A percentile compares a stretch with the other conserved stretches of the same genome.
phyloP scores from a whole-genome alignment of 2,329 filamentous ascomycete species.

The Elsinoe fawcettii region DNA sequence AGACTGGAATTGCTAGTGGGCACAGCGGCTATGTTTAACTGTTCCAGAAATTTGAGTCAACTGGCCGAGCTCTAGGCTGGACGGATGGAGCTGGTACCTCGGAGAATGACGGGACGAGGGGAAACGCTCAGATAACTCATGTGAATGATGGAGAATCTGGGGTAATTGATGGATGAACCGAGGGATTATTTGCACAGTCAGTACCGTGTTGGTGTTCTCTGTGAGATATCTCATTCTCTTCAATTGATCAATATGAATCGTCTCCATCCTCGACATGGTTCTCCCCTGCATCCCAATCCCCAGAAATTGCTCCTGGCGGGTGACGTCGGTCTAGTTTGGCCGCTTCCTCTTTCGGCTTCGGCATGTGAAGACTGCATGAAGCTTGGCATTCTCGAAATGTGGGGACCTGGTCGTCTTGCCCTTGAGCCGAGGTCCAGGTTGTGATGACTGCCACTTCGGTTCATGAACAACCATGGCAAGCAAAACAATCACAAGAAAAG shows the following conservation, averaged over 20 bases:
- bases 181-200: background rate
- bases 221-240: background rate
- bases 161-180: constrained; percentile 3
- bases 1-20: background rate
- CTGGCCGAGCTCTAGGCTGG: constrained; percentile 13
- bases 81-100: constrained; percentile 14
- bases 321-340: constrained; percentile 5
- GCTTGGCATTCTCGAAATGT: constrained; percentile 2
- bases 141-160: constrained; percentile 9
- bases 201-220: background rate
- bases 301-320: background rate
- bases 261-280: background rate
- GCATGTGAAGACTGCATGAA: constrained; percentile 9
- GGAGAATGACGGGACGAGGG: constrained; percentile 14
- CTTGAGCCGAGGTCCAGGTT: constrained; percentile 5
- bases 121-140: background rate
- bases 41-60: constrained; percentile 16
- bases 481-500: background rate
- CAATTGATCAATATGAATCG: background rate
- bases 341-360: constrained; percentile 9
- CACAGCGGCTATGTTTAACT: constrained; percentile 15
- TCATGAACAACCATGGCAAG: background rate
- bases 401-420: background rate
- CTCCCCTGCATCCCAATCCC: background rate
- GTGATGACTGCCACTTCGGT: background rate